Evolutionary conservation across 73 alveolate species (phyloP).

Genomic region (Tetrahymena thermophila): DNA sequence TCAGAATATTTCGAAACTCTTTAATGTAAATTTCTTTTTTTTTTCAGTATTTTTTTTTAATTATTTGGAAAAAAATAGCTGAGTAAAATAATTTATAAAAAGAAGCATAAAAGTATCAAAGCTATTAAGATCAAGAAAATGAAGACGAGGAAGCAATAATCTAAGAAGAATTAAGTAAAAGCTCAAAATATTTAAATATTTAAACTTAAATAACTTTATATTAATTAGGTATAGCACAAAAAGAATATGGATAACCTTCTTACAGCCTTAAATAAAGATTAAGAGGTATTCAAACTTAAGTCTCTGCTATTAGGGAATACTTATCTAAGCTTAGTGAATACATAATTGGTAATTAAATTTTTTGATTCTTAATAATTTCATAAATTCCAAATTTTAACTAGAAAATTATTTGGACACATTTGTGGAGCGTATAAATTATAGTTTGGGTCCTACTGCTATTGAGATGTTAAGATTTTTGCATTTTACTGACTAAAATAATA

Average conservation of each 20-base stretch:
- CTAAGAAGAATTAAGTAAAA: not conserved
- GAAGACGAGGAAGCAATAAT: not conserved
- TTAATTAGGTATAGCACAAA: not conserved
- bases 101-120: not conserved
- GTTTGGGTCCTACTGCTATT: conserved; percentile 29
- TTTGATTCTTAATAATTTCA: not conserved
- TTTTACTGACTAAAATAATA: conserved; percentile 27
- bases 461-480: conserved; percentile 36
- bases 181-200: not conserved
- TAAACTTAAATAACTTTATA: not conserved
- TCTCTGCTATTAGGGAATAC: not conserved
- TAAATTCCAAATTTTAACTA: not conserved
- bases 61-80: not conserved
- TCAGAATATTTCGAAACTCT: not conserved
- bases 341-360: not conserved
- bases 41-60: not conserved
- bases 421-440: not conserved
- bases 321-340: not conserved
- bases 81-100: not conserved
- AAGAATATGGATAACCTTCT: not conserved
- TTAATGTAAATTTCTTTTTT: not conserved
- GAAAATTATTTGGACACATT: not conserved
- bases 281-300: not conserved
- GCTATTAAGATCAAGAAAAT: not conserved
- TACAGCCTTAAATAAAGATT: not conserved